Evolutionary conservation across 192 early-diverging fungal species (phyloP), one percentile per base, ranked within the genome.

Genomic region (Dissophora ornata): DNA sequence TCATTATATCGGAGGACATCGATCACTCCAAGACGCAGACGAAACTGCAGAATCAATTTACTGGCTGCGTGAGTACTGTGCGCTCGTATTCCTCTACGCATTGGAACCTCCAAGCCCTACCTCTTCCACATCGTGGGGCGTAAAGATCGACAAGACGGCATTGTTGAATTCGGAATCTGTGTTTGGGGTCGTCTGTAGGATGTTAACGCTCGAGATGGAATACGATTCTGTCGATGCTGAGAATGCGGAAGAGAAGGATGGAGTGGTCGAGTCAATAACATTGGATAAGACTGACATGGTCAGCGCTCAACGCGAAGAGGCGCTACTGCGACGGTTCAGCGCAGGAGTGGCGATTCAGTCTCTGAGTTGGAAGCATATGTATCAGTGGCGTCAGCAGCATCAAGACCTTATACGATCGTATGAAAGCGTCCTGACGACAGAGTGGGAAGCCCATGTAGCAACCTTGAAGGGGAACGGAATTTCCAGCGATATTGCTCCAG

Each of bases 141-240:
- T 47, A 11, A 53, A 8, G 25, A 11, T 62, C 18, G 73, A 77
- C 24, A 62, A 55, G 30, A 51, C 42, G 1, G 33, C 36, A 3
- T 22, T 67, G n/a, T 32, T 77, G 33, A 38, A 49, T 4, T 57
- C 59, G 6, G 73, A 62, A 2, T 67, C 64, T 1, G 36, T 56
- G 4, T 33, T 77, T 4, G 73, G 73, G 1, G 50, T 67, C 24
- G 47, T 57, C 0, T 62, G 64, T 24, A 40, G 65, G 40, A 77
- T 77, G 73, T 24, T 77, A 36, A 77, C 73, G 1, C 59, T 77
- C 1, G 73, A 77, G 52, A 56, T 77, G 46, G 63, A 77, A 19
- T 77, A 62, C 32, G 50, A 44, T 16, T 16, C 6, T 25, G 48
- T 55, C 6, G 63, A 38, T 9, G 50, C 6, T 26, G 62, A 61